phyloP scores from a whole-genome alignment of 768 basidiomycete genomes.

The Vishniacozyma victoriae region DNA sequence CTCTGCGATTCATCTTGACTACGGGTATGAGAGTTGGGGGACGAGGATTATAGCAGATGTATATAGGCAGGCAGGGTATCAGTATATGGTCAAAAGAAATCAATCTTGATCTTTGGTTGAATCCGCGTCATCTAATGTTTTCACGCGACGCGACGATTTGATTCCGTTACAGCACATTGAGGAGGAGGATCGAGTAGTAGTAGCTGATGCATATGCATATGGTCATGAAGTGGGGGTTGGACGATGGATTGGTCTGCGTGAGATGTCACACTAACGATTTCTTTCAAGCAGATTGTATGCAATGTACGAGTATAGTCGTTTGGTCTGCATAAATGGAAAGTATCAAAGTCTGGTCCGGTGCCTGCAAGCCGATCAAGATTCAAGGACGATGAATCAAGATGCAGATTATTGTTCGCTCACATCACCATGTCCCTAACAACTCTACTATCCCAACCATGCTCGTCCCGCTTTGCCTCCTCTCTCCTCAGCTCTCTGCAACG shows the following conservation, averaged over 20 bases:
- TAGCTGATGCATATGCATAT: not conserved
- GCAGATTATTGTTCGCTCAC: too few relatives aligned
- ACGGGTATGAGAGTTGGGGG: not conserved
- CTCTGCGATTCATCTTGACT: conserved; percentile 37
- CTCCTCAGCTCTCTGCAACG: not conserved
- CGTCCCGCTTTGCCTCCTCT: conserved; percentile 20
- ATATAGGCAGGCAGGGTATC: too few relatives aligned
- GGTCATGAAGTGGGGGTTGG: not conserved
- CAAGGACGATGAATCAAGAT: too few relatives aligned
- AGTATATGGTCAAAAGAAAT: not conserved
- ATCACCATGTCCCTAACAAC: too few relatives aligned
- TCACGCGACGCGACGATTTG: too few relatives aligned
- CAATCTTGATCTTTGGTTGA: too few relatives aligned
- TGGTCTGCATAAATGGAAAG: too few relatives aligned
- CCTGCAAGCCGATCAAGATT: too few relatives aligned
- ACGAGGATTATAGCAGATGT: too few relatives aligned
- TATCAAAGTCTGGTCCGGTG: too few relatives aligned
- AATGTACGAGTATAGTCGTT: too few relatives aligned
- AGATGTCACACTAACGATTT: not conserved
- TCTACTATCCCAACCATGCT: conserved; percentile 15
- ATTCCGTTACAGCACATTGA: not conserved
- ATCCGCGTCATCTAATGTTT: too few relatives aligned
- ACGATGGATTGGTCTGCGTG: not conserved
- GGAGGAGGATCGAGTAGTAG: not conserved
- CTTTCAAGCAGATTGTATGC: not conserved